Conservation (phyloP, 768 basidiomycete genomes). For the Phylloporus sp. region DNA sequence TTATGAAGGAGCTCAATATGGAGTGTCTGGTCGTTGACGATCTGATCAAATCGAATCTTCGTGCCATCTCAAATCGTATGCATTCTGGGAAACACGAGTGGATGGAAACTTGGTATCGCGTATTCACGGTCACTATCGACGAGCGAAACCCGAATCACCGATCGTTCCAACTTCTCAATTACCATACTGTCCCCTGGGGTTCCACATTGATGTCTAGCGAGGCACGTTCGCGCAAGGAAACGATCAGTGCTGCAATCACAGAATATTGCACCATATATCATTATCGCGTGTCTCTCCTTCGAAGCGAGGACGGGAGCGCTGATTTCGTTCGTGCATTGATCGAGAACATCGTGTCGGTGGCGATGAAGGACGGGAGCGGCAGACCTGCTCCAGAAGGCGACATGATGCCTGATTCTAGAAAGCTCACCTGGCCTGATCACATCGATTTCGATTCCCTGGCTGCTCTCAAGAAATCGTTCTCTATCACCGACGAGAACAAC, state of each 20-base stretch:
- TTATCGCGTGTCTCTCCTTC: background rate
- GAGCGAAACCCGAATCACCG: background rate
- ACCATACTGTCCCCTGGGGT: background rate
- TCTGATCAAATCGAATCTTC: background rate
- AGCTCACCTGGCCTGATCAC: too few species aligned
- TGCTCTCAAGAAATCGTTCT: too few species aligned
- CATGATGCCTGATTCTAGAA: too few species aligned
- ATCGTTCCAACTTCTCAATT: background rate
- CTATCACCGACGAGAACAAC: too few species aligned
- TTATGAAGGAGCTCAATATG: background rate
- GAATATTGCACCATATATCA: background rate
- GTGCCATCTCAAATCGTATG: background rate
- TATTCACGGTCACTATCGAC: background rate
- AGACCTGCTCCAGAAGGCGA: too few species aligned
- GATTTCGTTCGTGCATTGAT: background rate
- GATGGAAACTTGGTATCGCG: background rate
- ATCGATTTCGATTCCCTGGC: too few species aligned
- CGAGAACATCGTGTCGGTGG: background rate
- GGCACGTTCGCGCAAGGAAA: background rate
- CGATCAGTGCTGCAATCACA: background rate
- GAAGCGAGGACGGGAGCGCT: background rate
- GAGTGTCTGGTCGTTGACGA: background rate
- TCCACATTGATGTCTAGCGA: background rate
- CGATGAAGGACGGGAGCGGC: background rate
- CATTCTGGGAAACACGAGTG: background rate